These are phyloP conservation scores for Kodamaea fukazawae DNA, from an alignment of 805 yeast genomes.

Conservation along the genomic window DNA sequence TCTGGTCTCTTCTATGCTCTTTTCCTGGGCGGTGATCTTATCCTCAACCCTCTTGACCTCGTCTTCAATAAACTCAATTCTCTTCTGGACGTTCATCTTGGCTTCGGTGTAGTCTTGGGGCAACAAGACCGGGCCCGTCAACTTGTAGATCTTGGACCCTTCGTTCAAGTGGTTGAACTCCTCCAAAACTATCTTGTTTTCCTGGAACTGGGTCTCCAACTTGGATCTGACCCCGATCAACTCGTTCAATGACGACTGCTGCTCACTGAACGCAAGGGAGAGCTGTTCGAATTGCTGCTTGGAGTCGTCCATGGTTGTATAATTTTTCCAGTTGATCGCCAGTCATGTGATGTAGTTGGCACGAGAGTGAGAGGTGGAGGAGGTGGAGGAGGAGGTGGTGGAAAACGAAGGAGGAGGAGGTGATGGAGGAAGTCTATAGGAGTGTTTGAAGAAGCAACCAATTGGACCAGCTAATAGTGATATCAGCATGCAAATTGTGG, in stretches of 20 bases:
- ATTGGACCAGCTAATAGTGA: too few relatives aligned
- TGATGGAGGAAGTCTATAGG: too few relatives aligned
- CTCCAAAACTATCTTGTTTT: conserved; percentile 80
- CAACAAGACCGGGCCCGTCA: conserved; percentile 87
- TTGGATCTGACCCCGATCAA: conserved; percentile 73
- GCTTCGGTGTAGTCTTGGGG: conserved; percentile 90
- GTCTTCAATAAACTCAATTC: conserved; percentile 79
- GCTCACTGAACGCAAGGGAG: conserved; percentile 44
- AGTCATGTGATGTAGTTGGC: too few relatives aligned
- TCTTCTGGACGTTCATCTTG: conserved; percentile 74
- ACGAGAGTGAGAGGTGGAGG: too few relatives aligned
- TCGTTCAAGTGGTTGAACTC: conserved; percentile 69
- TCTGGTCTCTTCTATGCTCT: conserved; percentile 58
- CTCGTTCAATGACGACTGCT: conserved; percentile 49
- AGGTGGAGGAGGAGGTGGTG: too few relatives aligned
- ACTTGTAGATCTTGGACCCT: conserved; percentile 76
- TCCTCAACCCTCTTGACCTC: conserved; percentile 77
- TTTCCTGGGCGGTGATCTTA: conserved; percentile 49
- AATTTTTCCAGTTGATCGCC: neutral
- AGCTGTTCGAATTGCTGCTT: conserved; percentile 41
- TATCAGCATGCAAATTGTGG: too few relatives aligned
- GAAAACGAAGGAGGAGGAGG: too few relatives aligned
- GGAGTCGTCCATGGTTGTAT: conserved; percentile 5
- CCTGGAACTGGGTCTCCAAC: conserved; percentile 92
- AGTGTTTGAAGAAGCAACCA: too few relatives aligned